Evolutionary conservation across 2,329 filamentous ascomycete genomes (phyloP).

Genomic region (Sclerotinia subarctica): DNA sequence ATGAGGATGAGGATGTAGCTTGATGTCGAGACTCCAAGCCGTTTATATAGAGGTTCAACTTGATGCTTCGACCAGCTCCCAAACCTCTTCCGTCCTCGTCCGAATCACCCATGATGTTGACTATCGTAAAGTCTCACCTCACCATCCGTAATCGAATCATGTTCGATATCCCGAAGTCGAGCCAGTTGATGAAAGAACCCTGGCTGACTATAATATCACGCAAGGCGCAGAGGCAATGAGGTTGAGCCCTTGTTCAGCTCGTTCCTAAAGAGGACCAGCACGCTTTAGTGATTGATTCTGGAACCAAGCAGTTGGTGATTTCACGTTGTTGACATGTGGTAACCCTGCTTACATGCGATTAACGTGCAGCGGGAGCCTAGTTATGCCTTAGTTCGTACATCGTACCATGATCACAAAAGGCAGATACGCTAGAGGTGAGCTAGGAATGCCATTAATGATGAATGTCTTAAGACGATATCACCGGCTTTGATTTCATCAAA

Average conservation of each 20-base stretch:
- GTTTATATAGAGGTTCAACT: constrained; percentile 19
- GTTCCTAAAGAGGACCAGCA: background rate
- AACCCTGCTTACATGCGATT: constrained; percentile 1
- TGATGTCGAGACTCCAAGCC: constrained; percentile 4
- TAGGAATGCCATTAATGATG: background rate
- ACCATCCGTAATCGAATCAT: background rate
- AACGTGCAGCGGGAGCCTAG: background rate
- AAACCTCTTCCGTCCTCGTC: background rate
- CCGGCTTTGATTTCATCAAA: background rate
- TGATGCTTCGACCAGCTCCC: background rate
- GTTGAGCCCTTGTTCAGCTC: constrained; percentile 7
- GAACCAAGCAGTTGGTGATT: background rate
- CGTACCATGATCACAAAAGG: background rate
- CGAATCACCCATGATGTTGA: constrained; percentile 1
- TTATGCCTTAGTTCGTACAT: background rate
- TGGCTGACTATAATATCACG: background rate
- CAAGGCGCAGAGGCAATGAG: background rate
- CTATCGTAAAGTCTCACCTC: constrained; percentile 14
- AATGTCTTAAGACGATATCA: background rate
- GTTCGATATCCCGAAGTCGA: background rate
- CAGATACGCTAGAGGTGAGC: background rate
- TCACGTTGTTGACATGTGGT: constrained; percentile 10
- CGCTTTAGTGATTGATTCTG: background rate
- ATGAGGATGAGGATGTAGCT: constrained; percentile 8
- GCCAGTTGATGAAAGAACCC: constrained; percentile 4